Base-by-base conservation (phyloP, 805 yeast genomes). In the Candida cerambycidarum region DNA sequence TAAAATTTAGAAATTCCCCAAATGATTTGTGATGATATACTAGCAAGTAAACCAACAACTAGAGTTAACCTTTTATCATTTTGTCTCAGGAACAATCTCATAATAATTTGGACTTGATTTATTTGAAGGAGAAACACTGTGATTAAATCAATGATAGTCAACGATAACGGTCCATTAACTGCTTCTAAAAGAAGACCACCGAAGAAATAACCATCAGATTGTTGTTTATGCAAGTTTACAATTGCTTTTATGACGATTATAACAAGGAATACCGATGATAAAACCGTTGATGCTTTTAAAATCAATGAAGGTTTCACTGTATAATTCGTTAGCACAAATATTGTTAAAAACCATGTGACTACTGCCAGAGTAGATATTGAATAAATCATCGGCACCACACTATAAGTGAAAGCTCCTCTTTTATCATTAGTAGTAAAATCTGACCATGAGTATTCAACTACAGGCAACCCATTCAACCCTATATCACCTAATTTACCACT, bases 91-190 rank as follows among this genome's bases (percentile, higher is more conserved):
- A 85, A 85, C 21, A 84, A 58, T 41, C 89, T 67, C 76, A 81
- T 82, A 4, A 83, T 70, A 25, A 85, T 80, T 53, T 83, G 87
- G 1, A 84, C 87, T 58, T 85, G 90, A 39, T 83, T 76, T 23
- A 85, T 61, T 53, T 82, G 84, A 18, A 83, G 67, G 5, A 83
- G 52, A 10, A 82, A 56, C 6, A 79, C 79, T 12, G 79, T 76
- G 1, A 85, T 55, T 38, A 83, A 68, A 55, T 82, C 87, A 11
- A 84, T 62, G 3, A 77, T 66, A 39, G 77, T 77, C 51, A 83
- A 73, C 9, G 70, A 71, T 2, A 65, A 52, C 34, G 73, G 68
- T 2, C 54, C 44, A 40, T 76, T 69, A n/a, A 84, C 56, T 2
- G 62, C 59, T 30, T 67, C 65, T 10, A 81, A 51, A 16, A 82